These are phyloP conservation scores for Magnaporthiopsis rhizophila DNA, from an alignment of 2,329 filamentous ascomycete genomes.

Conservation along the genomic window DNA sequence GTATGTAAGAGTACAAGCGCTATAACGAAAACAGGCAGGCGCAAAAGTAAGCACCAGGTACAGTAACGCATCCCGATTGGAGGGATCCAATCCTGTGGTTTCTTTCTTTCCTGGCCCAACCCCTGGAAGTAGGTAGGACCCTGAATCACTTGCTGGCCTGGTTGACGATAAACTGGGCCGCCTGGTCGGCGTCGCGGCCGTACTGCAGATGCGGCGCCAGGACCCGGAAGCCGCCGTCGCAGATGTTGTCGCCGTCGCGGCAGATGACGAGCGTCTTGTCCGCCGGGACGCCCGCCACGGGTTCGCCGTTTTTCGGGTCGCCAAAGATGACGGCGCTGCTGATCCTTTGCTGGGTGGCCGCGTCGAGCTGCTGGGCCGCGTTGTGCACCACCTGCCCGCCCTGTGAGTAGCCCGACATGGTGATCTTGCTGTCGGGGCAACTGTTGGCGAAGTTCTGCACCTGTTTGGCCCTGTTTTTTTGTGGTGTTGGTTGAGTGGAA, in stretches of 20 bases:
- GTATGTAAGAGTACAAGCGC: too few species aligned
- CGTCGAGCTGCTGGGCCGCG: conserved; percentile 15
- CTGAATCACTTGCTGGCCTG: too few species aligned
- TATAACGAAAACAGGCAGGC: too few species aligned
- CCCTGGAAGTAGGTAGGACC: too few species aligned
- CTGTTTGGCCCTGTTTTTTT: conserved; percentile 22
- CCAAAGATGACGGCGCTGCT: conserved; percentile 22
- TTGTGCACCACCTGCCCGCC: conserved; percentile 23
- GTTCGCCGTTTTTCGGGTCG: conserved; percentile 17
- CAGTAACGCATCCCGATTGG: not conserved
- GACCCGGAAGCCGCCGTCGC: conserved; percentile 17
- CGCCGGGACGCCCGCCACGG: conserved; percentile 12
- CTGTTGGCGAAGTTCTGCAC: conserved; percentile 19
- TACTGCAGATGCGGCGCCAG: conserved; percentile 20
- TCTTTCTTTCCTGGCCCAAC: not conserved
- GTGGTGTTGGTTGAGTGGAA: not conserved
- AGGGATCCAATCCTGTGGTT: not conserved
- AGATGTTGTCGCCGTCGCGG: conserved; percentile 18
- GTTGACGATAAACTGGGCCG: conserved; percentile 18
- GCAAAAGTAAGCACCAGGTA: too few species aligned
- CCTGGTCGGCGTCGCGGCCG: conserved; percentile 14
- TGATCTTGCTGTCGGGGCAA: conserved; percentile 32
- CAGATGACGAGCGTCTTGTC: conserved; percentile 16
- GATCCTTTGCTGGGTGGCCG: conserved; percentile 14
- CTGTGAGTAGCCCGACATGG: conserved; percentile 31